A percentile compares a stretch with the other conserved stretches of the same genome.
These are phyloP conservation scores for Rhizophlyctis rosea DNA, from an alignment of 192 early-diverging fungal genomes.

Conservation along the genomic window DNA sequence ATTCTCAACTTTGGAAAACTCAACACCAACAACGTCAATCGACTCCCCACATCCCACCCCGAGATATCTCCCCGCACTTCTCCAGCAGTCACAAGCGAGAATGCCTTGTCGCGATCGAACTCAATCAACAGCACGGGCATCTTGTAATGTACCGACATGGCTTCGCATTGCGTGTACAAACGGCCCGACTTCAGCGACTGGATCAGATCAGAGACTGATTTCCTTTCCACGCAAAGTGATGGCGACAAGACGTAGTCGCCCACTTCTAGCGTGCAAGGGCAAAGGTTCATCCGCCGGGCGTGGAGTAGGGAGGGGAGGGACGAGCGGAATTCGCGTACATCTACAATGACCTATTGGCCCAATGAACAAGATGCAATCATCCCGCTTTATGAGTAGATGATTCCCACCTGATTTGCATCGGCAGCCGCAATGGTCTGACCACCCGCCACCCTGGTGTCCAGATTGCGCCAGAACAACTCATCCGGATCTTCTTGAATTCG, in stretches of 20 bases:
- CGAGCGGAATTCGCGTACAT: conserved; percentile 89
- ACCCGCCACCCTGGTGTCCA: conserved; percentile 65
- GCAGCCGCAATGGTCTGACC: conserved; percentile 38
- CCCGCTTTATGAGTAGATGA: background rate
- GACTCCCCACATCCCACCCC: conserved; percentile 28
- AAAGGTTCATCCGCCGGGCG: conserved; percentile 66
- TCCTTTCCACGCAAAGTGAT: conserved; percentile 86
- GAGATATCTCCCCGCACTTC: conserved; percentile 4
- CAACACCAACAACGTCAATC: conserved; percentile 60
- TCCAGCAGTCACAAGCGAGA: conserved; percentile 41
- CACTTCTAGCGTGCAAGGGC: conserved; percentile 82
- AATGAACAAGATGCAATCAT: conserved; percentile 4
- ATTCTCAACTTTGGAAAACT: conserved; percentile 81
- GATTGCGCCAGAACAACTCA: conserved; percentile 48
- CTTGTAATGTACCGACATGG: conserved; percentile 81
- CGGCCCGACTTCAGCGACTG: conserved; percentile 77
- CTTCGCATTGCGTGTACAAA: conserved; percentile 86
- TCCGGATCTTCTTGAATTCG: conserved; percentile 39
- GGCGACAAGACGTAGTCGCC: conserved; percentile 93
- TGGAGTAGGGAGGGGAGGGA: conserved; percentile 86
- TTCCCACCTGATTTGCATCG: conserved; percentile 18
- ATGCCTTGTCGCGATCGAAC: conserved; percentile 82
- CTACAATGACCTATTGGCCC: conserved; percentile 64
- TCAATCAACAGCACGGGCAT: conserved; percentile 84
- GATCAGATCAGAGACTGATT: conserved; percentile 85